A percentile compares a stretch with the other conserved stretches of the same genome.
Conservation (phyloP, 768 basidiomycete species). For the Pholiota microspora region DNA sequence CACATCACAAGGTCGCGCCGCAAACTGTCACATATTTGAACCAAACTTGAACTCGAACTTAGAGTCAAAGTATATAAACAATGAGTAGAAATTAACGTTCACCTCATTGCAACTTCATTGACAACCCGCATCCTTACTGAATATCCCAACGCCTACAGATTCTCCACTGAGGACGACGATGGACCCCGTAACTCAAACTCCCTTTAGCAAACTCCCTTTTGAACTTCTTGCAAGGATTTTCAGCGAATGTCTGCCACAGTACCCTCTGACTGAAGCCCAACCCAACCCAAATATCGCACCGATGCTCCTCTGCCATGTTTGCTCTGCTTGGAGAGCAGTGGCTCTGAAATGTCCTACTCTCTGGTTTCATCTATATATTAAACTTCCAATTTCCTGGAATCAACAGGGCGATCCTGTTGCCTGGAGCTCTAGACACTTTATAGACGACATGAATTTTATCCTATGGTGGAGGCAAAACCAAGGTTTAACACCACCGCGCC, state of each 20-base stretch:
- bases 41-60: too few relatives aligned
- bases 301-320: background rate
- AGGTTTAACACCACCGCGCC: background rate
- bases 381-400: background rate
- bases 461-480: background rate
- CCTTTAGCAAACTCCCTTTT: background rate
- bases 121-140: too few relatives aligned
- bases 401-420: background rate
- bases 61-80: too few relatives aligned
- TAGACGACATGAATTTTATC: background rate
- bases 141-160: too few relatives aligned
- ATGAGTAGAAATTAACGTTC: too few relatives aligned
- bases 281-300: background rate
- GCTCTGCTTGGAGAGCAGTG: background rate
- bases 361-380: background rate
- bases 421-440: background rate
- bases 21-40: background rate
- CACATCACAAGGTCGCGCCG: slow-evolving; percentile 31
- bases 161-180: too few relatives aligned
- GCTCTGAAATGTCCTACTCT: background rate
- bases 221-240: background rate
- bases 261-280: background rate
- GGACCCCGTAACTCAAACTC: too few relatives aligned
- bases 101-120: too few relatives aligned
- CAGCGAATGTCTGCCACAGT: background rate